Evolutionary conservation across 352 stramenopile species (phyloP), one percentile per base, ranked within the genome.

Genomic region (Hyaloperonospora brassicae): DNA sequence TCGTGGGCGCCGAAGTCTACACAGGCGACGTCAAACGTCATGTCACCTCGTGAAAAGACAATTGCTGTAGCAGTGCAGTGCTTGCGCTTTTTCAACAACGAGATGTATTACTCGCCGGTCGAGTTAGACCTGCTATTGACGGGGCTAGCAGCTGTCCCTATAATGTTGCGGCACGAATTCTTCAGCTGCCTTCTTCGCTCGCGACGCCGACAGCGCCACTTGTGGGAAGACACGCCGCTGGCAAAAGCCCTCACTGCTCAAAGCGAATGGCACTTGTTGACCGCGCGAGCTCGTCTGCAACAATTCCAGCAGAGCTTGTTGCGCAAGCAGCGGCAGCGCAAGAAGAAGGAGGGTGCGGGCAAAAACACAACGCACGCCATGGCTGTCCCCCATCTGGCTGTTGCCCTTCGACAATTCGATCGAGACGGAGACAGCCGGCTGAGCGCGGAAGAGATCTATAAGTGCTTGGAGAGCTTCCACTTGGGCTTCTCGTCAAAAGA

Each of bases 81-180:
- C 62, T 95, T 97, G 57, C 87, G 95, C 7, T 99, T 98, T 70
- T 97, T 99, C 69, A 98, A 99, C 74, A 98, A 95, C 68, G 90
- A 98, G 57, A 96, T 98, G 59, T 98, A 98, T 57, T 99, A 98
- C 75, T 90, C 92, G 50, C 88, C 93, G 9, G 59, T 78, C 5
- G 94, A 98, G 61, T 62, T 99, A 0, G 93, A 93, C 56, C 57
- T 97, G 39, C 68, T 99, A 12, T 62, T 98, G 22, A 66, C 67
- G 5, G 86, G 84, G 3, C 62, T 96, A 3, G 45, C 56, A 1
- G 55, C 61, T 2, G 64, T 92, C 22, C 76, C 82, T 2, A 78
- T 93, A 50, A 62, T 68, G 25, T 59, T 85, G 22, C 84, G 86
- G 5, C 79, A 93, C 52, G 78, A 90, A 36, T 95, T 96, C 55